Evolutionary conservation across 768 basidiomycete genomes (phyloP), one percentile per base, ranked within the genome.

Genomic region (Naganishia vishniacii): DNA sequence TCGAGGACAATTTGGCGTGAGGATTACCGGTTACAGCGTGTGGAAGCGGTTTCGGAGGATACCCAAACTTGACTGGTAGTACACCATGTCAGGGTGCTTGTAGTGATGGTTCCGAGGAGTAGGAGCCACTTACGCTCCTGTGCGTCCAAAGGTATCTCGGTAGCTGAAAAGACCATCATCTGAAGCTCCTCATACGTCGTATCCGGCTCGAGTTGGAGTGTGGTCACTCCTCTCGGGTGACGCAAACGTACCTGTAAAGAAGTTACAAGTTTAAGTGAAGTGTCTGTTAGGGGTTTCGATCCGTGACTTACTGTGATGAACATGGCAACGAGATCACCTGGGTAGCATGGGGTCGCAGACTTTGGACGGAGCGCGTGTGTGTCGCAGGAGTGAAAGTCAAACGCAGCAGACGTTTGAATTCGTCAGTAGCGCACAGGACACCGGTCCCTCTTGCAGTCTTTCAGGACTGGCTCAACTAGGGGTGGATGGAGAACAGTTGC

Each of bases 41-140:
- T 4, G 85, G 85, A 44, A 95, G 81, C 1, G 84, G 69, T 45
- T 81, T 83, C 0, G 91, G 92, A 3, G 92, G 92, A 75, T 94
- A 97, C 41, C 92, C 91, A 48, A 68, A 74, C 60, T 78, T 78
- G 44, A 79, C 77, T 79, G 46, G 26, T 48, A n/a, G n/a, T n/a
- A n/a, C n/a, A n/a, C n/a, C n/a, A n/a, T n/a, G n/a, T n/a, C n/a
- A n/a, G n/a, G n/a, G n/a, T n/a, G n/a, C n/a, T n/a, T n/a, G n/a
- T n/a, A n/a, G n/a, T n/a, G n/a, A n/a, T n/a, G n/a, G n/a, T n/a
- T n/a, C n/a, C n/a, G n/a, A n/a, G n/a, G n/a, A n/a, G n/a, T n/a
- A n/a, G n/a, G n/a, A n/a, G n/a, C n/a, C 31, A 68, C 70, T 66
- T 71, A 91, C 93, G 77, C 66, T 85, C 86, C 80, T 94, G 93